phyloP scores from a whole-genome alignment of 1,139 yeast species.

The Pichia sp. region DNA sequence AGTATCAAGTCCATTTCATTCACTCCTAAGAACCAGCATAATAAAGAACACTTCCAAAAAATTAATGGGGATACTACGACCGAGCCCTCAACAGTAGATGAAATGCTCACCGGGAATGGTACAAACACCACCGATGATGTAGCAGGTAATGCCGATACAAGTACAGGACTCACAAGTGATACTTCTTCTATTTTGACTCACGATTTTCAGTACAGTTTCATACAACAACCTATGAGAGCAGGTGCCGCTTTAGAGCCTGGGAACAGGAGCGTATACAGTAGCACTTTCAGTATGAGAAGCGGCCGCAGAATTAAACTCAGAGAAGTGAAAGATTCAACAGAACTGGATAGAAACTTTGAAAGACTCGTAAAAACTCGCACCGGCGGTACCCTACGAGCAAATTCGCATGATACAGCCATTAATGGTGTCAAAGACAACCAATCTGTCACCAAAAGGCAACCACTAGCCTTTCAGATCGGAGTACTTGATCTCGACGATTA shows the following conservation, averaged over 20 bases:
- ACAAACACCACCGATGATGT: too few species aligned
- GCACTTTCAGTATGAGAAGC: conserved; percentile 1
- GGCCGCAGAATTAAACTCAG: conserved; percentile 5
- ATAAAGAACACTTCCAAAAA: too few species aligned
- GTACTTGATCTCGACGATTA: too few species aligned
- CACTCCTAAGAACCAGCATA: neutral
- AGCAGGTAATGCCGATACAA: neutral
- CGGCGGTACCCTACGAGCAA: neutral
- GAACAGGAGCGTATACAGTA: conserved; percentile 6
- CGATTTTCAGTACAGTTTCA: too few species aligned
- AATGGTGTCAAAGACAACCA: too few species aligned
- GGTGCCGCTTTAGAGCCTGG: neutral
- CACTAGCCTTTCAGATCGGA: too few species aligned
- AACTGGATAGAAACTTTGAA: conserved; percentile 1
- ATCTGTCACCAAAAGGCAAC: too few species aligned
- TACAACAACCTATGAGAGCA: neutral
- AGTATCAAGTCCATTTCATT: conserved; percentile 4
- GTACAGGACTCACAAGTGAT: neutral
- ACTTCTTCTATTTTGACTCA: too few species aligned
- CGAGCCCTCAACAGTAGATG: neutral
- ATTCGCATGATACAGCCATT: too few species aligned
- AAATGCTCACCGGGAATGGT: neutral
- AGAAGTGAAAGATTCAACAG: conserved; percentile 4
- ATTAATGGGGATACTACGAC: too few species aligned
- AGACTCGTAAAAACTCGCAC: conserved; percentile 5